Evolutionary conservation across 2,329 filamentous ascomycete species (phyloP).

Genomic region (Penicillium sp.): DNA sequence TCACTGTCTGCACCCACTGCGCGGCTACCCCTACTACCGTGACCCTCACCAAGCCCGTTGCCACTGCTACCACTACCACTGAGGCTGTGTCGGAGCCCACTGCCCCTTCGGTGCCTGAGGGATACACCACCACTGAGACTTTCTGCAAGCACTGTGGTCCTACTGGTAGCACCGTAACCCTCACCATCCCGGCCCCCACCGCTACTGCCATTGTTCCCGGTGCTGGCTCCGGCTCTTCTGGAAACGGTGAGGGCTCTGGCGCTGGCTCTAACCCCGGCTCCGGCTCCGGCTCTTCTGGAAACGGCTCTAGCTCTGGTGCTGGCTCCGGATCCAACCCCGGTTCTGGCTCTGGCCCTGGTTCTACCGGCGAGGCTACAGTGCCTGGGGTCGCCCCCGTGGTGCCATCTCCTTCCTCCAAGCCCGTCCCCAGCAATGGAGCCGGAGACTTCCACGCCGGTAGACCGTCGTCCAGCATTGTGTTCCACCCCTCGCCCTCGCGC

Average conservation of each 20-base stretch:
- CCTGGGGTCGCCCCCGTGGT: not conserved
- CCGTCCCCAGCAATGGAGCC: not conserved
- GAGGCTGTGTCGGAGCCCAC: constrained; percentile 11
- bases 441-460: constrained; percentile 9
- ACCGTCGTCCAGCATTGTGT: constrained; percentile 13
- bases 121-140: constrained; percentile 18
- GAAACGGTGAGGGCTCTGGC: not conserved
- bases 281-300: constrained; percentile 1
- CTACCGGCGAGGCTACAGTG: not conserved
- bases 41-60: constrained; percentile 32
- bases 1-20: constrained; percentile 43
- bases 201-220: not conserved
- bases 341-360: not conserved
- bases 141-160: constrained; percentile 23
- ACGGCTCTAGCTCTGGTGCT: not conserved
- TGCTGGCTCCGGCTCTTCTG: constrained; percentile 1
- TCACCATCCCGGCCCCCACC: constrained; percentile 21
- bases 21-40: constrained; percentile 41
- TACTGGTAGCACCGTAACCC: constrained; percentile 21
- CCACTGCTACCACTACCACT: constrained; percentile 21
- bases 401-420: constrained; percentile 3
- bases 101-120: constrained; percentile 9
- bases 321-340: not conserved
- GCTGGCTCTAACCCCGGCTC: not conserved
- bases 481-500: constrained; percentile 7